Evolutionary conservation across 768 basidiomycete genomes (phyloP).

Genomic region (Hysterangium stoloniferum): DNA sequence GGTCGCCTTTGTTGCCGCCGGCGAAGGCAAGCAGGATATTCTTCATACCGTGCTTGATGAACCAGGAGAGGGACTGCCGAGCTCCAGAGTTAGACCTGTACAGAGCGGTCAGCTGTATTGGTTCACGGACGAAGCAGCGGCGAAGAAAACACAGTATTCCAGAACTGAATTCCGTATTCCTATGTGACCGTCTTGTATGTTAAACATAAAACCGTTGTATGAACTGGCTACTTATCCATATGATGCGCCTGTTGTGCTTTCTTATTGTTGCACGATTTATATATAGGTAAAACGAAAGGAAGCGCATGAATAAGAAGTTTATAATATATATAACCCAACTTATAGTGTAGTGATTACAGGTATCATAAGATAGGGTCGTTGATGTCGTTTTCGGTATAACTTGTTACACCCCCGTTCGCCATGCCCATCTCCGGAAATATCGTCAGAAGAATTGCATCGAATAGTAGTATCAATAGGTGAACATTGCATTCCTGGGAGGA

Average conservation of each 20-base stretch:
- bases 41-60: constrained; percentile 69
- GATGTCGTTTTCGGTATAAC: constrained; percentile 4
- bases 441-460: constrained; percentile 63
- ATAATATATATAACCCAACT: too few relatives aligned
- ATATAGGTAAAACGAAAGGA: too few relatives aligned
- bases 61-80: constrained; percentile 74
- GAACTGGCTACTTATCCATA: too few relatives aligned
- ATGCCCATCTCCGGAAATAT: constrained; percentile 75
- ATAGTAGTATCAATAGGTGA: constrained; percentile 63
- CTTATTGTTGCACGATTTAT: too few relatives aligned
- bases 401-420: constrained; percentile 12
- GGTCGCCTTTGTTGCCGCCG: constrained; percentile 84
- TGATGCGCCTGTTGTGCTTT: too few relatives aligned
- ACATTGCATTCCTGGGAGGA: constrained; percentile 62
- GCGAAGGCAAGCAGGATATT: constrained; percentile 73
- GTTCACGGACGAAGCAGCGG: constrained; percentile 89
- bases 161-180: constrained; percentile 37
- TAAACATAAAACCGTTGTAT: too few relatives aligned
- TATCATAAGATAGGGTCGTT: background rate
- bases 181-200: background rate
- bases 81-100: constrained; percentile 71
- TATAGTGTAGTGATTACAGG: background rate
- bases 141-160: constrained; percentile 50
- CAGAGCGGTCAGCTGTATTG: constrained; percentile 84
- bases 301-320: too few relatives aligned